Evolutionary conservation across 306 rosid species (phyloP), one percentile per base, ranked within the genome.

Genomic region (Corylus americana): DNA sequence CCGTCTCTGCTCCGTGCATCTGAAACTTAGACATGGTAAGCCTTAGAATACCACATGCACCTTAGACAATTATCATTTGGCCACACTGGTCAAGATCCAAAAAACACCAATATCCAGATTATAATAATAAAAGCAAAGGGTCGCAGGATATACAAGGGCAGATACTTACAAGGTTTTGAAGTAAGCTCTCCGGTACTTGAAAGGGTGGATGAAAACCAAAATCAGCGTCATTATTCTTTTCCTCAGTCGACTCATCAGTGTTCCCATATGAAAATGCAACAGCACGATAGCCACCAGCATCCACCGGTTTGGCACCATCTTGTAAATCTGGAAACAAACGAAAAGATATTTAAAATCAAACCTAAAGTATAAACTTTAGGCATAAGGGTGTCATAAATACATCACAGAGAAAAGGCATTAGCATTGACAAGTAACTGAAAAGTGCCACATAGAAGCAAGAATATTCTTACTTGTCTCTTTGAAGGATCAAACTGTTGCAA

Each of bases 11-110:
- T 93, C 93, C 93, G 61, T 90, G 91, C 89, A 93, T 93, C 97
- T 93, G 98, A 93, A 93, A 93, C 98, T 93, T 91, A 93, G 98
- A 93, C 98, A 93, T 86, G 82, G 79, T 87, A 91, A 91, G 91
- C 98, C 98, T 93, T 91, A 93, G 98, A 91, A 90, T 81, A 90
- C 87, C 88, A 93, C 84, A 88, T 88, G 97, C 88, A 90, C 91
- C 87, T 90, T 86, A 88, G 87, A 83, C 92, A 86, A 81, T 90
- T 91, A 87, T 78, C 97, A 88, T 88, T 90, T 87, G 88, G 84
- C 87, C 88, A 88, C 90, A 88, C 45, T 71, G 88, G 90, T 83
- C 82, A 84, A 74, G 83, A 77, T 78, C 79, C 81, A 84, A 58
- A 81, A 79, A 77, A 74, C 87, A 85, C 83, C 76, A 77, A 78